These are phyloP conservation scores for Trichoderma citrinoviride DNA, from an alignment of 2,329 filamentous ascomycete genomes.

Conservation along the genomic window DNA sequence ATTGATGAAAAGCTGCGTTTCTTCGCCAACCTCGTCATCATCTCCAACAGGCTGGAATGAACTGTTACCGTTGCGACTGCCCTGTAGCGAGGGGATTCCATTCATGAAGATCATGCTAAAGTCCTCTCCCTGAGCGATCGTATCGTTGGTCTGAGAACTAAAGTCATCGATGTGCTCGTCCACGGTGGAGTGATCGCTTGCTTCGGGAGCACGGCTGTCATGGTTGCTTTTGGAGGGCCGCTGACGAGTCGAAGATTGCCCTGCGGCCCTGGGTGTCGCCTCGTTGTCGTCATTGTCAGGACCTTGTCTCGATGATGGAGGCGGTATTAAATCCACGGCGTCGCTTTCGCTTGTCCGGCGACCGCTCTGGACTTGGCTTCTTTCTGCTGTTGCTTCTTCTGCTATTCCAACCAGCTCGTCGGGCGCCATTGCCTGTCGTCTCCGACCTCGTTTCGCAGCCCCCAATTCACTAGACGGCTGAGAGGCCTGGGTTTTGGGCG, in stretches of 20 bases:
- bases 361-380: constrained; percentile 20
- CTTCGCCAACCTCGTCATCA: constrained; percentile 48
- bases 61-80: constrained; percentile 35
- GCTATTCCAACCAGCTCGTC: constrained; percentile 31
- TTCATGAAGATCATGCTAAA: constrained; percentile 61
- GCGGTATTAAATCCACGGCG: constrained; percentile 31
- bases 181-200: constrained; percentile 36
- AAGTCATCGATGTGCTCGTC: constrained; percentile 31
- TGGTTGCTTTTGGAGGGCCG: constrained; percentile 27
- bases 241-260: constrained; percentile 17
- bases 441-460: constrained; percentile 20
- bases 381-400: constrained; percentile 26
- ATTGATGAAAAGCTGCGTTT: constrained; percentile 56
- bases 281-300: constrained; percentile 32
- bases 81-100: constrained; percentile 51
- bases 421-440: constrained; percentile 29
- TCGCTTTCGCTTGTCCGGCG: constrained; percentile 30
- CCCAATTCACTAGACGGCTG: constrained; percentile 32
- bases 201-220: constrained; percentile 31
- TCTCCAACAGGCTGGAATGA: constrained; percentile 35
- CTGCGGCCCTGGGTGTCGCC: constrained; percentile 35
- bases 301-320: constrained; percentile 24
- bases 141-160: constrained; percentile 37
- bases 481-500: constrained; percentile 30
- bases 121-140: constrained; percentile 50